Conservation (phyloP, 2,329 filamentous ascomycete species). For the Laburnicola sp. region DNA sequence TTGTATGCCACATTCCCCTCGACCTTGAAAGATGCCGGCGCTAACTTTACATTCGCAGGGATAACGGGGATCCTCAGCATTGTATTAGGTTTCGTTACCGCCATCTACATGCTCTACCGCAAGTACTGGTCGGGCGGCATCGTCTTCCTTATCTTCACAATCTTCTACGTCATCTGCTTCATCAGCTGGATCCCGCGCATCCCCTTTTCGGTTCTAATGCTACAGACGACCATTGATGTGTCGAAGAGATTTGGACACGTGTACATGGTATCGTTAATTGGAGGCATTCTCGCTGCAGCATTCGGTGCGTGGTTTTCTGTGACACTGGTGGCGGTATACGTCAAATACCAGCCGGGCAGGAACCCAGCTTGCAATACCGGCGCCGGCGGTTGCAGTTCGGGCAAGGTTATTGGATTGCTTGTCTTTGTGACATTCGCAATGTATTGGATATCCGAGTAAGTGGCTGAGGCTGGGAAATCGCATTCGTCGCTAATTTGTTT, state of each 20-base stretch:
- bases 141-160: constrained; percentile 79
- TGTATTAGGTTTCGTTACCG: constrained; percentile 78
- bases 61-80: constrained; percentile 71
- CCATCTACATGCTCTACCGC: constrained; percentile 79
- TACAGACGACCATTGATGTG: constrained; percentile 82
- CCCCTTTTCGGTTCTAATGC: constrained; percentile 87
- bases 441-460: constrained; percentile 84
- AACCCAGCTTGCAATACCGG: constrained; percentile 60
- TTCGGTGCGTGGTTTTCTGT: constrained; percentile 85
- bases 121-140: constrained; percentile 83
- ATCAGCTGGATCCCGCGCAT: constrained; percentile 85
- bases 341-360: constrained; percentile 72
- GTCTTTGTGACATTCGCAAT: constrained; percentile 88
- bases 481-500: constrained; percentile 44
- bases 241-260: constrained; percentile 83
- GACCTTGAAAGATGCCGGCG: neutral
- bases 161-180: constrained; percentile 81
- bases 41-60: constrained; percentile 36
- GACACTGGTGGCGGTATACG: constrained; percentile 83
- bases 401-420: constrained; percentile 79
- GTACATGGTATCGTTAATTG: constrained; percentile 81
- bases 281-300: constrained; percentile 73
- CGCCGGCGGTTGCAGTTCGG: constrained; percentile 68
- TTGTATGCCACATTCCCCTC: constrained; percentile 50
- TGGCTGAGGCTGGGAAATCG: constrained; percentile 62